Evolutionary conservation across 345 rosid genomes (phyloP).

Genomic region (Linum lewisii): DNA sequence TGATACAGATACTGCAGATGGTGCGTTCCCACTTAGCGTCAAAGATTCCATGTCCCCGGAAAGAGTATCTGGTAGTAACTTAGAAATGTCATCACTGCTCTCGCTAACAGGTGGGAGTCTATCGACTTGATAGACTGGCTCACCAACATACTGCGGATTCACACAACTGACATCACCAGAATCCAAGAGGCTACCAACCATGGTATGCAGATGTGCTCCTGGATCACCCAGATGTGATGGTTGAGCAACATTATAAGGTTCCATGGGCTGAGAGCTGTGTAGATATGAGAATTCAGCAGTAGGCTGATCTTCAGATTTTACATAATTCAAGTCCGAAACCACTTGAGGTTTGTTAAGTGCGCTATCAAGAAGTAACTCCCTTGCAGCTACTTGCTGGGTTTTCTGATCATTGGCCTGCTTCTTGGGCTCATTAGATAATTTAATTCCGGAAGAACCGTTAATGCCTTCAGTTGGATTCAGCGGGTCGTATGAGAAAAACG

Average conservation of each 20-base stretch:
- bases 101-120: conserved; percentile 23
- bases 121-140: conserved; percentile 21
- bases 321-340: conserved; percentile 24
- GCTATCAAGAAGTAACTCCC: conserved; percentile 29
- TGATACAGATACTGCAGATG: conserved; percentile 18
- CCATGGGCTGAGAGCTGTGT: conserved; percentile 23
- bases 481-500: conserved; percentile 17
- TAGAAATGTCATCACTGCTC: conserved; percentile 23
- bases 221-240: conserved; percentile 28
- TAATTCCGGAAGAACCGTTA: conserved; percentile 28
- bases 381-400: conserved; percentile 21
- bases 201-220: conserved; percentile 28
- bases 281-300: conserved; percentile 19
- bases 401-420: conserved; percentile 21
- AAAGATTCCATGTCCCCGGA: conserved; percentile 21
- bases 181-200: conserved; percentile 27
- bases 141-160: conserved; percentile 21
- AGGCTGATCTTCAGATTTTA: conserved; percentile 19
- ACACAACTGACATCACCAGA: conserved; percentile 27
- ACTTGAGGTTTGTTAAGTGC: conserved; percentile 20
- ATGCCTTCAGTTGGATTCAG: conserved; percentile 30
- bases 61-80: conserved; percentile 23
- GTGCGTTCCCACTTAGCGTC: conserved; percentile 11
- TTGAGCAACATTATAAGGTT: conserved; percentile 22
- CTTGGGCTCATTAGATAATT: conserved; percentile 25